Conservation (phyloP, 805 yeast species). For the Metschnikowia corniflorae region DNA sequence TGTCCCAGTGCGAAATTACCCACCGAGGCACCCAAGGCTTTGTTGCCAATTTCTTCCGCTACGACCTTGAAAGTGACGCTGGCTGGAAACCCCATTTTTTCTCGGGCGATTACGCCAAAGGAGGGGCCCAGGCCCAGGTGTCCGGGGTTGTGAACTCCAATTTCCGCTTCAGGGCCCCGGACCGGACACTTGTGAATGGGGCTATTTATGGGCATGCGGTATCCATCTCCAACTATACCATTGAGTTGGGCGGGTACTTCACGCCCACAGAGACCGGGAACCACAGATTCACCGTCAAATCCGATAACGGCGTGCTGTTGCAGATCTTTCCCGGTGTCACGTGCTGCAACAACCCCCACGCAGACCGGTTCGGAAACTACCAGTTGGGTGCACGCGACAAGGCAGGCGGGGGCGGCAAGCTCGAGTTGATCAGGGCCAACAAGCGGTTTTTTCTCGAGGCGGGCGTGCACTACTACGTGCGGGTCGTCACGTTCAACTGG, state of each 20-base stretch:
- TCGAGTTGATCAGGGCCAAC: neutral
- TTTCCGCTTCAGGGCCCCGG: neutral
- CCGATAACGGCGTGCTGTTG: conserved; percentile 15
- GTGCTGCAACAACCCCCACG: conserved; percentile 12
- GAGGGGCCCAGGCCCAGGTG: neutral
- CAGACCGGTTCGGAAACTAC: conserved; percentile 2
- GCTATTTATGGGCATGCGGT: conserved; percentile 5
- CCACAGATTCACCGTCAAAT: conserved; percentile 8
- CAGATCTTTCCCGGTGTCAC: conserved; percentile 8
- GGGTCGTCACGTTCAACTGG: conserved; percentile 15
- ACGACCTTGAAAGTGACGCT: neutral
- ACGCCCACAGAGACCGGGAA: conserved; percentile 5
- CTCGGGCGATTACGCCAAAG: neutral
- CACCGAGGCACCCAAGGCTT: conserved; percentile 2
- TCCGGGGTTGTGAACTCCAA: conserved; percentile 1
- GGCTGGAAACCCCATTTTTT: conserved; percentile 4
- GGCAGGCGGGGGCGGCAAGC: conserved; percentile 5
- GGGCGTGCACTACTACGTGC: conserved; percentile 10
- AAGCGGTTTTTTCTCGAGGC: conserved; percentile 3
- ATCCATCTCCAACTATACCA: conserved; percentile 6
- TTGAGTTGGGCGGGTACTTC: conserved; percentile 13
- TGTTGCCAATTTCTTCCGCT: conserved; percentile 4
- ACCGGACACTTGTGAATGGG: neutral
- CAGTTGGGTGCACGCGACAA: conserved; percentile 6
- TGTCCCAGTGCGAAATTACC: neutral